Evolutionary conservation across 2,329 filamentous ascomycete genomes (phyloP), one percentile per base, ranked within the genome.

Genomic region (Microsporum canis): DNA sequence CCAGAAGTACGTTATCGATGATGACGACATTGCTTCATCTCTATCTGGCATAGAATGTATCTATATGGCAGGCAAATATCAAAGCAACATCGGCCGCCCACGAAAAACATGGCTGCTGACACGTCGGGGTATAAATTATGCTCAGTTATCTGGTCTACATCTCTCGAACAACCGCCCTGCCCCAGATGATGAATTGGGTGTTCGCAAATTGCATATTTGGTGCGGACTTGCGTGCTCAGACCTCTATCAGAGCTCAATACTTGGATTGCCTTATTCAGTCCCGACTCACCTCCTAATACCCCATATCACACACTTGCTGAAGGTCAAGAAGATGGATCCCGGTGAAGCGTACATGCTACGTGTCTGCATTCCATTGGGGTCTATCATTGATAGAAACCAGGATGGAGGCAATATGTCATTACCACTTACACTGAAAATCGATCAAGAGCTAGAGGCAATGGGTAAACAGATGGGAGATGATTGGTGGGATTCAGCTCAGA

Each of bases 61-160:
- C 47, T 71, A 79, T 57, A 67, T 84, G 10, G 73, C 78, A 45
- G 73, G 76, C 10, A 83, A 82, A 66, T 76, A 80, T 63, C 79
- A 81, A 63, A 71, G 81, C 58, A 80, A 82, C 61, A 77, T 81
- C 63, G 82, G 82, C 1, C 77, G 79, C 47, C 81, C 82, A 8
- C 77, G 80, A 39, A 76, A 78, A 63, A 77, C 79, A 0, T 85
- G 82, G 82, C 71, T 82, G 3, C 69, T 76, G 6, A 75, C 75
- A 45, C 77, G 82, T 10, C 75, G 78, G 45, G 82, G 77, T 2
- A 71, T 84, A 43, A 79, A 78, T 65, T 77, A 79, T 62, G 77
- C 77, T 5, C 75, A 83, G 62, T 70, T 84, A 1, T 77, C 82
- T 1, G 79, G 81, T 64, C 73, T 77, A 36, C 75, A 80, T 63